Conservation (phyloP, 2,329 filamentous ascomycete species). For the Claviceps purpurea region DNA sequence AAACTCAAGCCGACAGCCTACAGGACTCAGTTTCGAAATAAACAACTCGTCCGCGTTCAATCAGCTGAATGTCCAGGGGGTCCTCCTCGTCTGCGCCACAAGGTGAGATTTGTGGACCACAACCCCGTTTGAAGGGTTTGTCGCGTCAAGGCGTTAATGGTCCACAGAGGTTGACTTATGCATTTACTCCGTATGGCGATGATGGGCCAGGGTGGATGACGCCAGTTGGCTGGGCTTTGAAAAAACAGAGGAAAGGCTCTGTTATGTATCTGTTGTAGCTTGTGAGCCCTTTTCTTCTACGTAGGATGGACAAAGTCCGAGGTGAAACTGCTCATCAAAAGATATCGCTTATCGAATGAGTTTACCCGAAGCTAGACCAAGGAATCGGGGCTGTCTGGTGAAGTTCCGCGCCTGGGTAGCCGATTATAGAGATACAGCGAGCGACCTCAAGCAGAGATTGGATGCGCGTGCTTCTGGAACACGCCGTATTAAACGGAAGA, state of each 20-base stretch:
- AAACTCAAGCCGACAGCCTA: background rate
- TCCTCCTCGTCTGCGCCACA: slow-evolving; percentile 2
- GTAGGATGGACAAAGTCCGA: background rate
- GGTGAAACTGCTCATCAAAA: background rate
- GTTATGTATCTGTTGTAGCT: no score
- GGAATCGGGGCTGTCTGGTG: background rate
- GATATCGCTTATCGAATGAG: background rate
- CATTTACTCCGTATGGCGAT: background rate
- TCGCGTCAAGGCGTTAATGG: background rate
- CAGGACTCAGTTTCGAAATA: background rate
- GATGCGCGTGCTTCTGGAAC: background rate
- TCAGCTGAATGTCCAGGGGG: background rate
- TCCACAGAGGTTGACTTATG: background rate
- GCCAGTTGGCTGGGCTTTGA: no score
- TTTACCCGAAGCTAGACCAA: background rate
- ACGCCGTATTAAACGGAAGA: background rate
- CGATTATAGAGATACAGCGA: no score
- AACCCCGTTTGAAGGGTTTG: slow-evolving; percentile 2
- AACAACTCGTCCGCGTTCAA: background rate
- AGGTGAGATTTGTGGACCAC: background rate
- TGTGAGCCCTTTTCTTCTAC: background rate
- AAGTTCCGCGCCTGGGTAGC: no score
- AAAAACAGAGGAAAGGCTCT: no score
- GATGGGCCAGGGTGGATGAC: background rate
- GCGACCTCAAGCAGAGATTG: no score